Percentiles rank a stretch among this genome's conserved stretches.
phyloP scores from a whole-genome alignment of 2,329 filamentous ascomycete genomes.

The Thelonectria blattea region DNA sequence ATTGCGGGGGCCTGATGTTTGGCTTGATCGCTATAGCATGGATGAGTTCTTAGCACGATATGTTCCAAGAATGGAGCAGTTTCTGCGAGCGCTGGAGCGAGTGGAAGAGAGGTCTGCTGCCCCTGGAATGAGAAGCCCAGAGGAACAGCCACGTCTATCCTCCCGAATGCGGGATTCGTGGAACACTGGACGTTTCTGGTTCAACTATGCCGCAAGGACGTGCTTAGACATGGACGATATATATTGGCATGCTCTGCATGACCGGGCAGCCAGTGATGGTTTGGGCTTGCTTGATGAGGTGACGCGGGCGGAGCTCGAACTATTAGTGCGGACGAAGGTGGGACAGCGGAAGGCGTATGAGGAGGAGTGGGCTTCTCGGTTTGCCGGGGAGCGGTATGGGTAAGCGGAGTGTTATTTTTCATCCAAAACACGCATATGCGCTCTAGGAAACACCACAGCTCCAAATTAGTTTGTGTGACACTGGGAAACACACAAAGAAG shows the following conservation, averaged over 20 bases:
- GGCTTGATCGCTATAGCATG: conserved; percentile 30
- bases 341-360: conserved; percentile 40
- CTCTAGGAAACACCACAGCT: too few species aligned
- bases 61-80: conserved; percentile 44
- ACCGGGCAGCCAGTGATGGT: conserved; percentile 16
- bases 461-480: too few species aligned
- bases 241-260: conserved; percentile 41
- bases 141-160: too few species aligned
- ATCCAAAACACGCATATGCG: too few species aligned
- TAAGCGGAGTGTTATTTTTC: too few species aligned
- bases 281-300: conserved; percentile 36
- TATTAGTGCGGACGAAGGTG: conserved; percentile 39
- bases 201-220: conserved; percentile 45
- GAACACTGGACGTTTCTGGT: conserved; percentile 45
- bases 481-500: too few species aligned
- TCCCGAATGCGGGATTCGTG: conserved; percentile 6
- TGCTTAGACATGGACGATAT: conserved; percentile 44
- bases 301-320: conserved; percentile 33
- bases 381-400: neutral
- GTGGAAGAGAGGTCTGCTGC: too few species aligned
- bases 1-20: conserved; percentile 30
- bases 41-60: conserved; percentile 38
- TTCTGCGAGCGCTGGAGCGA: conserved; percentile 42
- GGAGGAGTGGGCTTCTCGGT: conserved; percentile 32
- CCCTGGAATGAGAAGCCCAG: too few species aligned